Evolutionary conservation across 2,329 filamentous ascomycete species (phyloP).

Genomic region (Diaporthe citriasiana): DNA sequence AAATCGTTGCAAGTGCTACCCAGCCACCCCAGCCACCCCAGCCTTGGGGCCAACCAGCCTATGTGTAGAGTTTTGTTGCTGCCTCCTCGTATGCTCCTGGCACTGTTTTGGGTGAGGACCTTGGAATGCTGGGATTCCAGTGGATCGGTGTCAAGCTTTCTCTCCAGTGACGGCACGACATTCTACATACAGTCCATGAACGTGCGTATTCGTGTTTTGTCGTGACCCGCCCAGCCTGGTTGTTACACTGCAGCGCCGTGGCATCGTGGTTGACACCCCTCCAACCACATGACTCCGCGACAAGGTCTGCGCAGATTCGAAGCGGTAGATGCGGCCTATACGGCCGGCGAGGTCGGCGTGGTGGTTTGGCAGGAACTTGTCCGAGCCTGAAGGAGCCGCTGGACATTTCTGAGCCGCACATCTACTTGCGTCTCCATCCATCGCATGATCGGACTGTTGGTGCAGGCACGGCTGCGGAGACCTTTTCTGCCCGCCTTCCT

Average conservation of each 20-base stretch:
- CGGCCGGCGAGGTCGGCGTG: constrained; percentile 8
- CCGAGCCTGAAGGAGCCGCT: constrained; percentile 32
- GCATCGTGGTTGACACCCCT: neutral
- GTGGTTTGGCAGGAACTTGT: constrained; percentile 30
- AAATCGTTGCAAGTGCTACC: constrained; percentile 2
- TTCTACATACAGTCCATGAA: neutral
- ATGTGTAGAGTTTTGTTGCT: constrained; percentile 3
- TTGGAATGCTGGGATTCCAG: constrained; percentile 25
- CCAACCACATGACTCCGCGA: constrained; percentile 15
- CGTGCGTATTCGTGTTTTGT: constrained; percentile 26
- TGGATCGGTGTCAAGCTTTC: constrained; percentile 15
- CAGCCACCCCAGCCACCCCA: neutral
- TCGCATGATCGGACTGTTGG: constrained; percentile 27
- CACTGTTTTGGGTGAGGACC: neutral
- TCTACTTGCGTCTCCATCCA: constrained; percentile 38
- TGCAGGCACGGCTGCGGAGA: constrained; percentile 15
- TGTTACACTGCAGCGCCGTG: constrained; percentile 22
- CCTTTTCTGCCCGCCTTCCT: constrained; percentile 8
- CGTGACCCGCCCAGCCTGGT: neutral
- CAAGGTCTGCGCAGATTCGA: neutral
- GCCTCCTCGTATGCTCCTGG: constrained; percentile 27
- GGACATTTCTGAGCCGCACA: constrained; percentile 11
- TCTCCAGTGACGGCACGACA: constrained; percentile 1
- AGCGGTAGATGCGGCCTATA: constrained; percentile 7
- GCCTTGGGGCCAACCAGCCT: neutral